Evolutionary conservation across 495 filamentous ascomycete genomes (phyloP), one percentile per base, ranked within the genome.

Genomic region (Penicillium coffeae): DNA sequence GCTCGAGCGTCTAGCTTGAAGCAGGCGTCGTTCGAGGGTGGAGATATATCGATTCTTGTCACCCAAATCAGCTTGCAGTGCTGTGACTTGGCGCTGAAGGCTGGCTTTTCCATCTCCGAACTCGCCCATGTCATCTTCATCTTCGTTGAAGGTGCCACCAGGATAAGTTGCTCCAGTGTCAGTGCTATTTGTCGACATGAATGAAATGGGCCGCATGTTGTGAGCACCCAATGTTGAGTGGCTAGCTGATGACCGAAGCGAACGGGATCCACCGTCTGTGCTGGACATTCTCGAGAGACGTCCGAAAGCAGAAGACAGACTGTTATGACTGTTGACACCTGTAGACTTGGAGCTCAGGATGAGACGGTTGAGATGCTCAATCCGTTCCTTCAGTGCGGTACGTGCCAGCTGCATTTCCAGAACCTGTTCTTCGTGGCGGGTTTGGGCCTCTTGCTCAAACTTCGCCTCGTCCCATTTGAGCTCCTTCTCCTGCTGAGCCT

Each of bases 31-130:
- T 72, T 98, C 93, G 2, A 98, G 72, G 0, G 92, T 96, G 20
- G 85, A 78, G 52, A 97, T 96, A 63, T 98, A 98, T 35, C 94
- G 88, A 54, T 94, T 96, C 70, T 95, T 96, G 69, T 97, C 94
- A 9, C 77, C 78, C 8, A 98, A 79, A 66, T 97, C 93, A n/a
- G 90, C 85, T 64, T 94, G 94, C 32, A 98, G 73, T 1, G 93
- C 88, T 30, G 84, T 80, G 47, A 95, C 86, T 58, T 96, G 94
- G 16, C 86, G 79, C 35, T 86, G 75, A 25, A 90, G 71, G 21
- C 85, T 85, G 1, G 94, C 93, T 22, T 78, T 88, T 2, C 93
- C 93, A 58, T 96, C 89, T 16, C 87, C 90, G 61, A 86, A 92
- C 62, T 95, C 89, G 20, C 79, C 83, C 33, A 86, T 76, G 50